Percentiles rank a stretch among this genome's conserved stretches.
phyloP scores from a whole-genome alignment of 1,139 yeast genomes.

The Hyphopichia fennica region DNA sequence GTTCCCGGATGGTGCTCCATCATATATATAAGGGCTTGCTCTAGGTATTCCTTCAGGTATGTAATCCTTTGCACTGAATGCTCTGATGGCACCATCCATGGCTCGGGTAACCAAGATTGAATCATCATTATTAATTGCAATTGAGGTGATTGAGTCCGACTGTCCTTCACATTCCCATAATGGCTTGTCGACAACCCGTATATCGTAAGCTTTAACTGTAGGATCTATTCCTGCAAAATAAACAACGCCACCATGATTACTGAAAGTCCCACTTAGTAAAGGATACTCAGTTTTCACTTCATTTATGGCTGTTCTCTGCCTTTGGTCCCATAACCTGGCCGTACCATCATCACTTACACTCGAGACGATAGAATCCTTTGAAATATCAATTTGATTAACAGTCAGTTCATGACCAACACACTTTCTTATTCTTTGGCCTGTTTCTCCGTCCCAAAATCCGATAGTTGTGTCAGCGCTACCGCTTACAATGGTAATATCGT shows the following conservation, averaged over 20 bases:
- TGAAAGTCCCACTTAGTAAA: slow-evolving; percentile 51
- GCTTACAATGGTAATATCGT: slow-evolving; percentile 35
- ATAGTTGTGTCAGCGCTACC: slow-evolving; percentile 54
- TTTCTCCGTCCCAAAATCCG: slow-evolving; percentile 55
- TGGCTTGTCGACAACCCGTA: slow-evolving; percentile 37
- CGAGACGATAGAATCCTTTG: slow-evolving; percentile 33
- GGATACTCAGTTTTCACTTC: slow-evolving; percentile 54
- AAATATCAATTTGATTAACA: slow-evolving; percentile 51
- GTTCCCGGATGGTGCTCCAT: slow-evolving; percentile 59
- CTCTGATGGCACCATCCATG: slow-evolving; percentile 55
- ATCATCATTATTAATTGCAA: slow-evolving; percentile 50
- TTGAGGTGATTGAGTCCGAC: slow-evolving; percentile 51
- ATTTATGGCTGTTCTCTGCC: slow-evolving; percentile 46
- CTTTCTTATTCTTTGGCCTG: slow-evolving; percentile 56
- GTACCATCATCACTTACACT: slow-evolving; percentile 71
- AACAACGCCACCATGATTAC: slow-evolving; percentile 37
- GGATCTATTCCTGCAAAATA: slow-evolving; percentile 73
- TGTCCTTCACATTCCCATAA: slow-evolving; percentile 52
- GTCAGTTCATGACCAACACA: slow-evolving; percentile 51
- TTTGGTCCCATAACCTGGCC: slow-evolving; percentile 61
- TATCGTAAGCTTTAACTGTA: slow-evolving; percentile 55
- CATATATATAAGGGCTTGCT: slow-evolving; percentile 45
- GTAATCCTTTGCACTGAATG: slow-evolving; percentile 54
- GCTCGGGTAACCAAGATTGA: slow-evolving; percentile 55
- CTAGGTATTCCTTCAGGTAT: slow-evolving; percentile 40